Base-by-base conservation (phyloP, 2,329 filamentous ascomycete genomes). In the Ambrosiella cleistominuta region DNA sequence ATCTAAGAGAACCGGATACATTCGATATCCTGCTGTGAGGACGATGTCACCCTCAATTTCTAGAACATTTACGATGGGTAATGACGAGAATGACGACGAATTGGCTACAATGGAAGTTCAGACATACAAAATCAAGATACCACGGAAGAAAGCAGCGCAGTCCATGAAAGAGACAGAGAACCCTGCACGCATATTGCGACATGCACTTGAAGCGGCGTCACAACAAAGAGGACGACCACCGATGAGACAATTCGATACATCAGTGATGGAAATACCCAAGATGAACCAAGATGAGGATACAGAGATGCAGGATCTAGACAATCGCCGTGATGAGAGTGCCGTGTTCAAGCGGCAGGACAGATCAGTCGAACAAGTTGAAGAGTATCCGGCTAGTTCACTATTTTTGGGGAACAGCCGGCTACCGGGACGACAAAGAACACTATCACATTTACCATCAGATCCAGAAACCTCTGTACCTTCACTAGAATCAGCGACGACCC, bases 31-130 rank as follows among this genome's bases (percentile, higher is more conserved):
- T 27, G 45, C n/a, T 36, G 12, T 35, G 12, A 39, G 15, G 11
- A 19, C 8, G 1, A 9, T 27, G 36, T n/a, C 9, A 2, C 8
- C 17, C 17, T 19, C 47, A 6, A 19, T 35, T 9, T 12, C 47
- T 17, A 7, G 19, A 11, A n/a, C 8, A 11, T 27, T 35, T 27
- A 45, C 27, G 19, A 52, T 52, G 50, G 35, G 35, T 40, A 27
- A 37, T 8, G 58, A 54, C 15, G 45, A 40, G 13, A 60, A 54
- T 38, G 54, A 57, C 13, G 50, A 60, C 37, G 58, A 60, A 17
- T 49, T 60, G 19, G 54, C 54, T 13, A 59, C 45, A 17, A 37
- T 27, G 38, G 54, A 60, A 7, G 38, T 56, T n/a, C 15, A 13
- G 19, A 35, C 54, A 35, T 49, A 27, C 54, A 54, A 52, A 17